Evolutionary conservation across 139 green algal genomes (phyloP), one percentile per base, ranked within the genome.

Genomic region (Astrephomene gubernaculifera): DNA sequence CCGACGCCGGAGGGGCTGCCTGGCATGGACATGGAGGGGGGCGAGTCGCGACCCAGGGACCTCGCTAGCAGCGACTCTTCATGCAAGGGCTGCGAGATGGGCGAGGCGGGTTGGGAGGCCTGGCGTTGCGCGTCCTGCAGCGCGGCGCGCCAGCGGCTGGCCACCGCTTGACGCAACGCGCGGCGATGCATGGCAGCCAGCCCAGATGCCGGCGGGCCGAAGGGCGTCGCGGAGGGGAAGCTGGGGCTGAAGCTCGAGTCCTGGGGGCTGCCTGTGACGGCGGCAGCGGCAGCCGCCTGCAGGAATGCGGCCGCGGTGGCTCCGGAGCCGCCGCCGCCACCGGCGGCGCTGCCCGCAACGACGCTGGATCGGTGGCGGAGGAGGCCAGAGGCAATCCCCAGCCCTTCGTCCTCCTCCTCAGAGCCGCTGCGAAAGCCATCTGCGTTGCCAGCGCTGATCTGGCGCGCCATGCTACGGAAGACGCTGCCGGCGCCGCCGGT

Each of bases 61-160:
- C n/a, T n/a, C n/a, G n/a, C n/a, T n/a, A n/a, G n/a, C n/a, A n/a
- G n/a, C n/a, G n/a, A n/a, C n/a, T n/a, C n/a, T n/a, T n/a, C n/a
- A n/a, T n/a, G n/a, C n/a, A n/a, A n/a, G n/a, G 76, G 63, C 31
- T n/a, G 38, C 38, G 57, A 8, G 38, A 33, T 38, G 14, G 75
- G 75, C 54, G 75, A 68, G 2, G 60, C 29, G 19, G 76, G 76
- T 29, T 49, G 6, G 0, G 76, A 83, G 21, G 60, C 60, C 60
- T 36, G 53, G 12, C 60, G 61, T 19, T 61, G 38, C 5, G 76
- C 76, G 61, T 83, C 76, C 60, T 83, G 76, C 76, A 83, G 57
- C 27, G 76, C 76, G 2, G 76, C 76, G 1, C 76, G 60, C 76
- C 76, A 83, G 27, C 41, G 60, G 41, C 76, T 73, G 10, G 76